Evolutionary conservation across 495 filamentous ascomycete species (phyloP), one percentile per base, ranked within the genome.

Genomic region (Penicillium pancosmium): DNA sequence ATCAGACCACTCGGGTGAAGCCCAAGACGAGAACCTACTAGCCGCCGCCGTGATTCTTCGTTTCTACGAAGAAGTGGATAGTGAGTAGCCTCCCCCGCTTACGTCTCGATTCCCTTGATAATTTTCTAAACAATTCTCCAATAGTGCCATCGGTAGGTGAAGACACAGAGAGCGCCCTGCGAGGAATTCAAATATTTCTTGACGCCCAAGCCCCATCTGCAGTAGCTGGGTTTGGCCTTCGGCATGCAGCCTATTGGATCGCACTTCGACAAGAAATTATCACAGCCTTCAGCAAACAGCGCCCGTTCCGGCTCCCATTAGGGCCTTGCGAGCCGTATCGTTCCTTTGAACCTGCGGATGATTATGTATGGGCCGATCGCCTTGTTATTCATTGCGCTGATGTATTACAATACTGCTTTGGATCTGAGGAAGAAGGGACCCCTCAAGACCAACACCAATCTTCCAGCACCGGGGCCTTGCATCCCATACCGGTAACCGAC

Each of bases 191-290:
- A 46, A 38, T 65, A 19, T 65, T 63, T 34, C 38, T 62, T 8
- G 36, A 62, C 18, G 44, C 56, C 21, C 63, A 66, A 52, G 54
- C 56, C 1, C 54, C 36, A 9, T 51, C 57, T 4, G 60, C 56
- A 46, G 54, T 59, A 13, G n/a, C 51, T 12, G 55, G 59, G 19
- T 59, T 27, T 18, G 64, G 72, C 11, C 64, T 78, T 6, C 63
- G 70, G 0, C 62, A 69, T 19, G 73, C 72, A 5, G 64, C 71
- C 12, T 76, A 69, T 57, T 67, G 70, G 56, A 65, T 76, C 21
- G 75, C 62, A 2, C 59, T 71, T 21, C 64, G 73, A n/a, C 75
- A 76, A 64, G 72, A 75, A 43, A 61, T 76, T 16, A 63, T 70
- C 50, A 72, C 71, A 31, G 59, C 70, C 1, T 74, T 76, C 51